A percentile compares a stretch with the other conserved stretches of the same genome.
Evolutionary conservation across 2,329 filamentous ascomycete species (phyloP).

Genomic region (Phaeomoniella chlamydospora): DNA sequence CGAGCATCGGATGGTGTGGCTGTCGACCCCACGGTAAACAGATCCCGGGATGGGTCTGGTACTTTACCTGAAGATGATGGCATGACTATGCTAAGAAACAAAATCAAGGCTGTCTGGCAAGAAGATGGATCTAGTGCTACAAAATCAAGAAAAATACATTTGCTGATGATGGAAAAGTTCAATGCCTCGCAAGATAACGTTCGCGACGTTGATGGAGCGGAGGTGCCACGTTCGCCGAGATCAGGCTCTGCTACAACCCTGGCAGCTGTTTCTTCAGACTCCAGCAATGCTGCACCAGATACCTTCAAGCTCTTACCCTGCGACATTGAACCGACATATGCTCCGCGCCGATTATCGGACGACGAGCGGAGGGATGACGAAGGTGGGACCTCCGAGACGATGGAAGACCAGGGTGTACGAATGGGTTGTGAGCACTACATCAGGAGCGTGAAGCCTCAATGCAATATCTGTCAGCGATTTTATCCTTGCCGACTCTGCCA

Average conservation of each 20-base stretch:
- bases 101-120: conserved; percentile 55
- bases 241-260: background rate
- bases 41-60: conserved; percentile 10
- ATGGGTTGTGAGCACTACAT: conserved; percentile 88
- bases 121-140: conserved; percentile 42
- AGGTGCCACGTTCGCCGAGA: background rate
- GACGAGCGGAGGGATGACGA: conserved; percentile 14
- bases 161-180: conserved; percentile 56
- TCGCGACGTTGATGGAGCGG: background rate
- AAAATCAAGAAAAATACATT: conserved; percentile 60
- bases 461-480: conserved; percentile 78
- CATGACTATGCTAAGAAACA: conserved; percentile 51
- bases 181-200: conserved; percentile 24
- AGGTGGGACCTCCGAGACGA: conserved; percentile 32
- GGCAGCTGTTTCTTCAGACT: conserved; percentile 14
- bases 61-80: conserved; percentile 63
- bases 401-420: conserved; percentile 29
- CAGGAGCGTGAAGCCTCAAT: conserved; percentile 91
- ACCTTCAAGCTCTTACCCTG: conserved; percentile 29
- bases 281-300: conserved; percentile 15
- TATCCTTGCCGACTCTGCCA: conserved; percentile 94
- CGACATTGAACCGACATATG: conserved; percentile 55
- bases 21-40: conserved; percentile 3
- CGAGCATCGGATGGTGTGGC: background rate
- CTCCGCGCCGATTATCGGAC: conserved; percentile 20